Evolutionary conservation across 495 filamentous ascomycete species (phyloP), one percentile per base, ranked within the genome.

Genomic region (Bacidia rubella): DNA sequence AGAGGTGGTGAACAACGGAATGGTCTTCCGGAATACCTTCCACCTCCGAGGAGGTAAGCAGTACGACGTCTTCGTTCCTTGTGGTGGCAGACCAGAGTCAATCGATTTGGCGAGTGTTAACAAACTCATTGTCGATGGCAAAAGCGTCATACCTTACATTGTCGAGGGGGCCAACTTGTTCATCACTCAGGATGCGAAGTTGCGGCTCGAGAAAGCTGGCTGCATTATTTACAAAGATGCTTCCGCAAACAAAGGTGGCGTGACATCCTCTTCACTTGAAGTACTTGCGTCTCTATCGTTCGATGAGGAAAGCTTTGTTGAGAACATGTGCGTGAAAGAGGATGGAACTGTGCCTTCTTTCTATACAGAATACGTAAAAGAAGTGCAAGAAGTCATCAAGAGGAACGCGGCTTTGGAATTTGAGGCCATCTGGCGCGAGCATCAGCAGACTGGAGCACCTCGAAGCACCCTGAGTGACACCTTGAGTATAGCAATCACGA

Each of bases 121-220:
- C 64, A 85, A 84, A 66, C 78, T 98, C 51, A 95, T 98, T 65
- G 61, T 70, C 43, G 79, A 92, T 53, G 85, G 86, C 67, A 94
- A 92, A 71, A 74, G 75, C 15, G 77, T 75, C 4, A 83, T 98
- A 53, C 89, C 89, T 4, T 97, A 92, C 71, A 90, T 98, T 25
- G 92, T 98, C 44, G 92, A 98, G 67, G 92, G 92, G 20, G 92
- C 92, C 63, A 98, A 98, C 64, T 74, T 98, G 39, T 98, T 98
- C 78, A 92, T 98, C 68, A 97, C 92, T 11, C 93, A 98, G 68
- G 92, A 98, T 63, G 89, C 87, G 57, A 98, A 98, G 75, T 74
- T 97, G 52, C 83, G 88, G 20, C 78, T 98, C 3, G 92, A 98
- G 70, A 81, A 86, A 59, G 90, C 92, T 25, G 93, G 93, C 55